Base-by-base conservation (phyloP, 768 basidiomycete species). In the Chlorophyllum brunneum region DNA sequence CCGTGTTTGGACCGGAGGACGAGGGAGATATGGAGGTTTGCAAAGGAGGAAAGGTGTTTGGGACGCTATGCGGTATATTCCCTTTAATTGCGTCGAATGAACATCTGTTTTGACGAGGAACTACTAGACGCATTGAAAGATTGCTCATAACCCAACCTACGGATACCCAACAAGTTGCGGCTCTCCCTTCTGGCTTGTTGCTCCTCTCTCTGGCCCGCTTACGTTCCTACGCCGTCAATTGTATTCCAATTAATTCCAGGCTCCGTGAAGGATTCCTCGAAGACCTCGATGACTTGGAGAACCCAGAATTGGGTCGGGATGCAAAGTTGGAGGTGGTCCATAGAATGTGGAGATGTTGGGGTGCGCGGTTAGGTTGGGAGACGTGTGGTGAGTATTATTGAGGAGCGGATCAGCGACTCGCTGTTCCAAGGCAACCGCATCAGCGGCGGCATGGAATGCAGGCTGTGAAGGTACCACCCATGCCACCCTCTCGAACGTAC, bases 301-400 rank as follows among this genome's bases (percentile, higher is more conserved):
- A 92, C 60, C 83, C 87, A 0, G 71, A 70, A 56, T 63, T 95
- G 45, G 79, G 78, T 6, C 70, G 83, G 49, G 73, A 74, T 41
- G 89, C 89, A 61, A 93, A 95, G 70, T 63, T 91, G 63, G 70
- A 76, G 40, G 86, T 94, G 2, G 72, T 95, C 4, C 82, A 92
- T 43, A 70, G 91, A 63, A 92, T 95, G 83, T 92, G 93, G 91
- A 80, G 86, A 59, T 82, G 82, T 50, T 98, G 92, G 92, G 86
- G 86, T 0, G 67, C 59, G 5, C 70, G 73, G n/a, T 72, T 89
- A 16, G 84, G 79, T 16, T 93, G 84, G 88, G 69, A 62, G n/a
- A 54, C 43, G 48, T 56, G 45, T 54, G 33, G 52, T 5, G 54
- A 38, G 29, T 39, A 42, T 20, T 38, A n/a, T 26, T 44, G 23